Evolutionary conservation across 2,329 filamentous ascomycete species (phyloP), one percentile per base, ranked within the genome.

Genomic region (Colletotrichum salicis): DNA sequence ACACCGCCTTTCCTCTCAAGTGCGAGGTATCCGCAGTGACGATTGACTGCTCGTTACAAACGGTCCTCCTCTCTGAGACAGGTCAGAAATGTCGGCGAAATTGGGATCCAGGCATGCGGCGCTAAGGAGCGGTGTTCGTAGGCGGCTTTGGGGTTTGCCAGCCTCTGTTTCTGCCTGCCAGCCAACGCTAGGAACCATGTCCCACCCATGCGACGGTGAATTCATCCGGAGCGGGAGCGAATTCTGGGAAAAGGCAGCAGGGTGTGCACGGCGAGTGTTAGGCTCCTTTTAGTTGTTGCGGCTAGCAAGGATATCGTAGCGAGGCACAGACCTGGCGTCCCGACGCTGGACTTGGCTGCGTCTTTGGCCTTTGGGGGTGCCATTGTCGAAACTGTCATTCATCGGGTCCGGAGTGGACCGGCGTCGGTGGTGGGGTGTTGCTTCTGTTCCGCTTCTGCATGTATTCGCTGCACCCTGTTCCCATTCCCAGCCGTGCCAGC

Each of bases 181-280:
- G 41, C 51, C 64, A 68, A 33, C 37, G 64, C 65, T 63, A 64
- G 65, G 41, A 45, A 45, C n/a, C 45, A 31, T 56, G 59, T 69
- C 69, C 64, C 59, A 71, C 69, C 64, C 69, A 68, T 69, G 69
- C 69, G 65, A 69, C 65, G 69, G 54, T 71, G 67, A 72, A 66
- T 72, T 65, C 67, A 70, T 57, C 70, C 67, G 60, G 70, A 56
- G 62, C 70, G 67, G 66, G 70, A 70, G 70, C 66, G 48, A 59
- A 71, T 48, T 57, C 54, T 71, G 65, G 65, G 52, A 64, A 64
- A 48, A 54, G 33, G 65, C 45, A 58, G 41, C 69, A 55, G 52
- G 65, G 65, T 56, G 64, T 69, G 65, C 35, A 69, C 48, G 48
- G 61, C 67, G 57, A 71, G 67, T 37, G 61, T 66, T 62, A 66